phyloP scores from a whole-genome alignment of 176 grass and related monocot species.

The Raddia distichophylla region DNA sequence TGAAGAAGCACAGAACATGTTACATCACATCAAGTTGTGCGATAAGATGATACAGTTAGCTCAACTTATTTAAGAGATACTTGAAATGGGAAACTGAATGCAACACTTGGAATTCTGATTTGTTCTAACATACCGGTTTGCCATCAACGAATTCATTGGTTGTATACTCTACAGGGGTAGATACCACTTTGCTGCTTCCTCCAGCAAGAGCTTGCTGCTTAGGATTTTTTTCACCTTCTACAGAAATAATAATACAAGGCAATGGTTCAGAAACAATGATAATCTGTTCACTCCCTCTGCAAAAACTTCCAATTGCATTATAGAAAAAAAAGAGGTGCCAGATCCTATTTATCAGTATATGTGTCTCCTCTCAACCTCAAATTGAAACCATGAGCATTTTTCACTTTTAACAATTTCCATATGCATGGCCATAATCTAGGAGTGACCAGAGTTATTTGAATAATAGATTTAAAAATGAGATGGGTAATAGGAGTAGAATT shows the following conservation, averaged over 20 bases:
- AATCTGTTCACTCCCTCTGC: not conserved
- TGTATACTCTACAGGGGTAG: constrained; percentile 53
- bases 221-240: constrained; percentile 36
- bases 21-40: constrained; percentile 10
- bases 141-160: constrained; percentile 71
- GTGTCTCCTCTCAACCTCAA: not conserved
- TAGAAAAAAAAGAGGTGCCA: not conserved
- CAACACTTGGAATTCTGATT: not conserved
- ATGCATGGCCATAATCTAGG: not conserved
- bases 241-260: constrained; percentile 18
- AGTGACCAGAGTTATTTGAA: not conserved
- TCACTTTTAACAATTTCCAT: not conserved
- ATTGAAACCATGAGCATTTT: not conserved
- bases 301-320: not conserved
- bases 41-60: not conserved
- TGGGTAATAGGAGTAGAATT: not conserved
- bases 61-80: constrained; percentile 4
- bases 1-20: constrained; percentile 35
- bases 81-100: constrained; percentile 9
- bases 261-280: constrained; percentile 2
- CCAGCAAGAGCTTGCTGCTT: constrained; percentile 23
- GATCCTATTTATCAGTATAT: constrained; percentile 9
- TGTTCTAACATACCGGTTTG: constrained; percentile 45
- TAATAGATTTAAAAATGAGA: not conserved
- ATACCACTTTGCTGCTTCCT: constrained; percentile 46